These are phyloP conservation scores for Aspergillus terreus DNA, from an alignment of 2,329 filamentous ascomycete genomes.

Conservation along the genomic window DNA sequence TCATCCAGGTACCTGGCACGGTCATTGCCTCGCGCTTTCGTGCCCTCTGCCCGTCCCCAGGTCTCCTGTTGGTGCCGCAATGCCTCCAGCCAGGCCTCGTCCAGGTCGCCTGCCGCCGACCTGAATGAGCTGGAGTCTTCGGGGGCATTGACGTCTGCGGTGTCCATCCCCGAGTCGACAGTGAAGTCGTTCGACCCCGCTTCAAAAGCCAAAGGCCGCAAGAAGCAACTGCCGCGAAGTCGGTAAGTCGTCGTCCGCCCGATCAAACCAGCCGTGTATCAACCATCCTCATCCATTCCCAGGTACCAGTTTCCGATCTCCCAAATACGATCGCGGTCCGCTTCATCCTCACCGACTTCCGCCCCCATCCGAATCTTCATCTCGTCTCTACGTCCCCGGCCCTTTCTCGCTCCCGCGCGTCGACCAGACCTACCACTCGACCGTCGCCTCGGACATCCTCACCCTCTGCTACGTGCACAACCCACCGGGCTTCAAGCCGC, in stretches of 20 bases:
- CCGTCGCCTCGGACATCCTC: slow-evolving; percentile 81
- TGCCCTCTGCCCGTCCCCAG: slow-evolving; percentile 28
- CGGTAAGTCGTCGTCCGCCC: slow-evolving; percentile 41
- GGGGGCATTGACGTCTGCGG: slow-evolving; percentile 42
- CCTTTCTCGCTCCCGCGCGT: slow-evolving; percentile 86
- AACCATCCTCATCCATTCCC: slow-evolving; percentile 6
- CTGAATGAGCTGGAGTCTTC: slow-evolving; percentile 45
- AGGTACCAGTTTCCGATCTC: slow-evolving; percentile 96
- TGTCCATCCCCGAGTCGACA: slow-evolving; percentile 30
- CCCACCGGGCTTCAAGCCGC: slow-evolving; percentile 68
- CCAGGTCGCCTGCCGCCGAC: slow-evolving; percentile 27
- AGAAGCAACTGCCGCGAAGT: slow-evolving; percentile 47
- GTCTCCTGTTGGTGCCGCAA: slow-evolving; percentile 40
- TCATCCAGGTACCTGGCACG: slow-evolving; percentile 37
- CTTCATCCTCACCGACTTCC: slow-evolving; percentile 90
- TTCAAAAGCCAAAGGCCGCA: slow-evolving; percentile 44
- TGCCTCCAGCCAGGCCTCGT: slow-evolving; percentile 43
- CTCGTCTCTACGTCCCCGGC: slow-evolving; percentile 82
- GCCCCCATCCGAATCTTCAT: slow-evolving; percentile 78
- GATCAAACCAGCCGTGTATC: slow-evolving; percentile 1
- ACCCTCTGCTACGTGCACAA: slow-evolving; percentile 83
- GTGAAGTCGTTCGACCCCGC: slow-evolving; percentile 50
- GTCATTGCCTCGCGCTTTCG: slow-evolving; percentile 34
- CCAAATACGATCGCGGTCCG: slow-evolving; percentile 91
- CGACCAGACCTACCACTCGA: slow-evolving; percentile 84